Evolutionary conservation across 371 early-diverging fungal genomes (phyloP), one percentile per base, ranked within the genome.

Genomic region (Blakeslea trispora): DNA sequence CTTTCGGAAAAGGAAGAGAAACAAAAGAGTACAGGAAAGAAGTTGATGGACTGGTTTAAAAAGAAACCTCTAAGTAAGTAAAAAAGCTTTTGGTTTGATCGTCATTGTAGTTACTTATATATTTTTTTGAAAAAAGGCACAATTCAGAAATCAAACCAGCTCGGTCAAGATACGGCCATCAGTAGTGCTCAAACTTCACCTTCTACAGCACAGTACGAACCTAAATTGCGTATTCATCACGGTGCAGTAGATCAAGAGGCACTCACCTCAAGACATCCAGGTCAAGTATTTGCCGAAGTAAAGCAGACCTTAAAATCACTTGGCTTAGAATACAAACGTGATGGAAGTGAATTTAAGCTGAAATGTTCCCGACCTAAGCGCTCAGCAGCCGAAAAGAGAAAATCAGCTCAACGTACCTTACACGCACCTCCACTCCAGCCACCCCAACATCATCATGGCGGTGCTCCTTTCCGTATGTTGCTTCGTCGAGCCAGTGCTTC

Each of bases 241-340:
- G 92, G 92, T 44, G 90, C 90, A 9, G 88, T 92, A 1, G 91
- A 90, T 57, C 85, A 87, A 39, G 79, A 83, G 45, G 89, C 89
- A 2, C 64, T 92, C 47, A 89, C 90, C n/a, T 82, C 86, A 6
- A 74, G 86, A 34, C 74, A 84, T 15, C 92, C 92, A 2, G 75
- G 79, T 19, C 87, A 88, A 64, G 77, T 90, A 23, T 82, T 91
- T 51, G 68, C 73, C 19, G 83, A 88, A 41, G 81, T 92, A 47
- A 84, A 86, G 50, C 81, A 81, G 59, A 79, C 84, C 0, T 62
- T 91, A 18, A 64, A 81, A 40, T 55, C 75, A 5, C 71, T 91
- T 60, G 92, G 92, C 2, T 79, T 92, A 34, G 88, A 88, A 18
- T 81, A 86, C 44, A 83, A 87, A 40, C 81, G 84, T 31, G 87